Evolutionary conservation across 2,329 filamentous ascomycete genomes (phyloP), one percentile per base, ranked within the genome.

Genomic region (Colletotrichum cereale): DNA sequence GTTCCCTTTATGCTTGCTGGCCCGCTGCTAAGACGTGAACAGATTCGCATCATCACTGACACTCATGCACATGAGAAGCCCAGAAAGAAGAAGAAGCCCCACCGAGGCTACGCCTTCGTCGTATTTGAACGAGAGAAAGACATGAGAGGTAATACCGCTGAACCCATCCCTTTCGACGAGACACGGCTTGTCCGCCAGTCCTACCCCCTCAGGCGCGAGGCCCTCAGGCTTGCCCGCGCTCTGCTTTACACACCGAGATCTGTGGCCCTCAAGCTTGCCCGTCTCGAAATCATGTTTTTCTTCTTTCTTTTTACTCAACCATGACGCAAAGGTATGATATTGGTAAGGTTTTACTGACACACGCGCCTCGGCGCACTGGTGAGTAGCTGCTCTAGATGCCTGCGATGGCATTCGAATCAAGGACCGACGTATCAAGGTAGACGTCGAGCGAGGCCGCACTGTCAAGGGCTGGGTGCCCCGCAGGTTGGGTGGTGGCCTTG

Each of bases 91-190:
- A 92, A 92, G 79, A 95, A 95, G 84, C 85, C 91, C 62, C 93
- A 97, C 79, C 89, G 92, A 78, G 96, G 96, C 73, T 99, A 99
- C 82, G 96, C 94, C 73, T 99, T 99, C 80, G 92, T 99, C 76
- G 94, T 98, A 66, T 99, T 96, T 80, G 96, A 98, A 83, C 92
- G 94, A 81, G 96, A 98, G 84, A 95, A 96, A 83, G 96, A 98
- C 81, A 98, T 98, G 95, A 97, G 97, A 94, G 95, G 95, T 98
- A 97, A 90, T 85, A 83, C 58, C 58, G 66, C 44, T 29, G 38
- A 72, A 55, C 29, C 61, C 64, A 42, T 24, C 64, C 67, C 63
- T 61, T 55, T 62, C 62, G 71, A 66, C 26, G 52, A 71, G 60
- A 62, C 67, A 57, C 44, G 67, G 62, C 63, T 53, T 61, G 52